A percentile compares a stretch with the other conserved stretches of the same genome.
phyloP scores from a whole-genome alignment of 2,329 filamentous ascomycete genomes.

The Hymenoscyphus albidus region DNA sequence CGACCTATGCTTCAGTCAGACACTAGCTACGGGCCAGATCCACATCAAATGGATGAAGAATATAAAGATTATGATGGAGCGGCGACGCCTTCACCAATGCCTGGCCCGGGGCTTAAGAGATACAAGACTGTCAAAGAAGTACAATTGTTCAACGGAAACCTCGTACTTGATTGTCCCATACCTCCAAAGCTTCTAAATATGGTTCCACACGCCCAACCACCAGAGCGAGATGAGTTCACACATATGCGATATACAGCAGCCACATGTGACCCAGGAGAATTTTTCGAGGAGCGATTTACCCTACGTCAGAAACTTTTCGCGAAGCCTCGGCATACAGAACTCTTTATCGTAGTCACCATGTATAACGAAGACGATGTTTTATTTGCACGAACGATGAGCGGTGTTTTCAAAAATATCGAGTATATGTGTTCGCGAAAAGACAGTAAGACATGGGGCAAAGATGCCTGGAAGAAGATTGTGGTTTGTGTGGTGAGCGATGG shows the following conservation, averaged over 20 bases:
- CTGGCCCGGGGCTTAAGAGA: conserved; percentile 64
- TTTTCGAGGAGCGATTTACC: conserved; percentile 86
- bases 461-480: conserved; percentile 99
- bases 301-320: conserved; percentile 87
- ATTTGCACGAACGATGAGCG: conserved; percentile 92
- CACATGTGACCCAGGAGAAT: conserved; percentile 87
- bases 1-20: conserved; percentile 68
- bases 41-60: conserved; percentile 38
- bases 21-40: conserved; percentile 54
- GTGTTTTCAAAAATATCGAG: conserved; percentile 98
- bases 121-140: conserved; percentile 99
- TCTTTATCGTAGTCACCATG: conserved; percentile 97
- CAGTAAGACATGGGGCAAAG: conserved; percentile 97
- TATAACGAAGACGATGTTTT: conserved; percentile 98
- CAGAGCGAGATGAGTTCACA: conserved; percentile 84
- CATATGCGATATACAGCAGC: conserved; percentile 93
- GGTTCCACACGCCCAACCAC: conserved; percentile 38
- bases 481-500: conserved; percentile 97
- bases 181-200: conserved; percentile 76
- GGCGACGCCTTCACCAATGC: conserved; percentile 45
- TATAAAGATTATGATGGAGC: conserved; percentile 43
- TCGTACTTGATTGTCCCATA: conserved; percentile 94
- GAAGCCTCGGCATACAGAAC: conserved; percentile 86
- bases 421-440: conserved; percentile 92
- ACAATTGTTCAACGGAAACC: conserved; percentile 92